Evolutionary conservation across 2,329 filamentous ascomycete genomes (phyloP).

Genomic region (Thermoascus crustaceus): DNA sequence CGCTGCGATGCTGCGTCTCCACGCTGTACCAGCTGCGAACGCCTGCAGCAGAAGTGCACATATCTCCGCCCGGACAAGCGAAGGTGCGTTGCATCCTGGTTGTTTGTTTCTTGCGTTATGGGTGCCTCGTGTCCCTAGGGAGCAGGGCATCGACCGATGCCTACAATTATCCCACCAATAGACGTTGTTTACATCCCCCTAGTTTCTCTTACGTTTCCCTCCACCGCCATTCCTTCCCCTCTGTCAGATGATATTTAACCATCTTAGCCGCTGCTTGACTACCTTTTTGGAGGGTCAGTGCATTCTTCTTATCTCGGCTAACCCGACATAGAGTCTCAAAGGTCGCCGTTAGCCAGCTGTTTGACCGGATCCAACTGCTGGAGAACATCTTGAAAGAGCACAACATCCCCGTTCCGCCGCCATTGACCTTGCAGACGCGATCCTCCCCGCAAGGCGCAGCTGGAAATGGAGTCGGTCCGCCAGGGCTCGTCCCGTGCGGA

Average conservation of each 20-base stretch:
- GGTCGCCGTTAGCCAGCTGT: slow-evolving; percentile 8
- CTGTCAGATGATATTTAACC: not conserved
- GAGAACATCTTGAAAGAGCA: slow-evolving; percentile 9
- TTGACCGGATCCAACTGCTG: slow-evolving; percentile 8
- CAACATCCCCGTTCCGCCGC: slow-evolving; percentile 8
- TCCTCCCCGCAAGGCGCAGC: not conserved
- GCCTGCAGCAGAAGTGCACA: slow-evolving; percentile 9
- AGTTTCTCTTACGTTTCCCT: not conserved
- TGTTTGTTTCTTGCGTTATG: no score
- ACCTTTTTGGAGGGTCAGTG: not conserved
- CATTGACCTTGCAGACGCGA: slow-evolving; percentile 1
- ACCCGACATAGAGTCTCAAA: slow-evolving; percentile 6
- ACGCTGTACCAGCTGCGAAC: slow-evolving; percentile 8
- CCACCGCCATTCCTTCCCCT: not conserved
- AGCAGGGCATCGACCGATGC: no score
- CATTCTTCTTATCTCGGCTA: not conserved
- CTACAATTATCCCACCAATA: not conserved
- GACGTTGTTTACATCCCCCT: not conserved
- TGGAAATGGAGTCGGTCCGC: not conserved
- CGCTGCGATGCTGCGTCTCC: slow-evolving; percentile 11
- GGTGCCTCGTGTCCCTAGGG: no score
- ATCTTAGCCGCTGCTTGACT: not conserved
- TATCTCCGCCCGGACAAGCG: slow-evolving; percentile 10
- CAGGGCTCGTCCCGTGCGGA: not conserved
- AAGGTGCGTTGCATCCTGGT: slow-evolving; percentile 6